Evolutionary conservation across 495 filamentous ascomycete genomes (phyloP), one percentile per base, ranked within the genome.

Genomic region (Immersiella caudata): DNA sequence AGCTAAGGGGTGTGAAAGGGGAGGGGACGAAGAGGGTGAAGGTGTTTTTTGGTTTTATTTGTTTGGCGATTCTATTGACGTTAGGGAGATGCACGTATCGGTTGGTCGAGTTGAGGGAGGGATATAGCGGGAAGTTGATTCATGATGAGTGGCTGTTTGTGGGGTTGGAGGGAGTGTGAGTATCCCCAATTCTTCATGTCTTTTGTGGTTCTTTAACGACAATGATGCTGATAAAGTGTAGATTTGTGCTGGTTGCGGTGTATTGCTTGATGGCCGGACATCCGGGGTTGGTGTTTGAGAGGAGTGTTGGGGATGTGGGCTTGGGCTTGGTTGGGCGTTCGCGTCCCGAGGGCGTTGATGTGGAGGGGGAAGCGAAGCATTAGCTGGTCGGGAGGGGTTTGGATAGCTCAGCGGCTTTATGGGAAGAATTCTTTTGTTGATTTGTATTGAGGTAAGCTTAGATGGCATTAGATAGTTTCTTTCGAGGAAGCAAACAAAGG

Each of bases 41-140:
- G 62, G 27, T 80, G 9, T 85, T 84, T 63, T 67, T 80, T 33
- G 70, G 65, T 0, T 81, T 82, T 67, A 67, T 85, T 60, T 62
- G 70, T 8, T 36, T 78, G 3, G 77, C 82, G 16, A 75, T 80
- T 21, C 1, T 81, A 18, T 71, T 80, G 14, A 84, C 84, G 59
- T 61, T 82, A 33, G 77, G 75, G 24, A 52, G 84, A 18, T 85
- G 83, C 63, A 57, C 64, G 9, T 86, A 82, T 67, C 75, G 84
- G 22, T 76, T 85, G 58, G 82, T 72, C n/a, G 84, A 86, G 73
- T 71, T 81, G 71, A 76, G 73, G 60, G 75, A 82, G 49, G 83
- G 82, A 21, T 86, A 82, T 65, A 40, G n/a, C 20, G 80, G 83
- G 14, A 58, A 70, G 22, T 64, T 83, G 64, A 76, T 85, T 11